These are phyloP conservation scores for Trichoderma pleuroti DNA, from an alignment of 2,329 filamentous ascomycete species.

Conservation along the genomic window DNA sequence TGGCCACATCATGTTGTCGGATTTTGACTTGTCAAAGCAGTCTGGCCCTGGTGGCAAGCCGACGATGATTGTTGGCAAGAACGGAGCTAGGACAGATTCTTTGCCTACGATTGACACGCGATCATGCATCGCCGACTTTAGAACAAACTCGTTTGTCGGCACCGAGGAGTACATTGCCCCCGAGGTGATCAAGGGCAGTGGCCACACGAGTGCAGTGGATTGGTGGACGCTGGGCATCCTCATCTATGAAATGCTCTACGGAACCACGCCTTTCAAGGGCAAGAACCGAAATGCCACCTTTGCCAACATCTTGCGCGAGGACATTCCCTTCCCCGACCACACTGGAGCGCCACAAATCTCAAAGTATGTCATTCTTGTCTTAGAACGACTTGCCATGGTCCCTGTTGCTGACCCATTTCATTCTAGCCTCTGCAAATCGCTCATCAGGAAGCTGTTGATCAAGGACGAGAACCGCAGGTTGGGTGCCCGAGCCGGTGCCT, in stretches of 20 bases:
- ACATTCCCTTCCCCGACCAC: slow-evolving; percentile 93
- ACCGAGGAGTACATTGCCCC: slow-evolving; percentile 99
- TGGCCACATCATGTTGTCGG: slow-evolving; percentile 99
- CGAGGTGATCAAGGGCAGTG: slow-evolving; percentile 97
- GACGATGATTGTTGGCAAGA: slow-evolving; percentile 94
- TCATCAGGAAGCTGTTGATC: slow-evolving; percentile 94
- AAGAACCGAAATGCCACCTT: slow-evolving; percentile 99
- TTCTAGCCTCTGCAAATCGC: slow-evolving; percentile 82
- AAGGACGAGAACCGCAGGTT: slow-evolving; percentile 95
- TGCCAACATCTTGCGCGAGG: slow-evolving; percentile 92
- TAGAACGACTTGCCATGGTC: background rate
- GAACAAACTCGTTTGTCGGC: slow-evolving; percentile 96
- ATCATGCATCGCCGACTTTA: slow-evolving; percentile 96
- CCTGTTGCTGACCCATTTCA: background rate
- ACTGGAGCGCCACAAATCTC: slow-evolving; percentile 79
- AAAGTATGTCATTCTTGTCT: slow-evolving; percentile 62
- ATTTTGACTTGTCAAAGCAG: slow-evolving; percentile 98
- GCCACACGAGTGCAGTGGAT: slow-evolving; percentile 96
- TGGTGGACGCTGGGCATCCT: slow-evolving; percentile 99
- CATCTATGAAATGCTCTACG: slow-evolving; percentile 98
- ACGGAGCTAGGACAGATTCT: slow-evolving; percentile 79
- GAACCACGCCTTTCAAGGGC: slow-evolving; percentile 97
- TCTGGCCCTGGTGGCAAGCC: slow-evolving; percentile 93
- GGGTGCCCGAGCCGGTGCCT: slow-evolving; percentile 89
- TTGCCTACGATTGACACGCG: slow-evolving; percentile 97